Percentiles rank a stretch among this genome's conserved stretches.
phyloP scores from a whole-genome alignment of 2,329 filamentous ascomycete genomes.

The Aulographum hederae region DNA sequence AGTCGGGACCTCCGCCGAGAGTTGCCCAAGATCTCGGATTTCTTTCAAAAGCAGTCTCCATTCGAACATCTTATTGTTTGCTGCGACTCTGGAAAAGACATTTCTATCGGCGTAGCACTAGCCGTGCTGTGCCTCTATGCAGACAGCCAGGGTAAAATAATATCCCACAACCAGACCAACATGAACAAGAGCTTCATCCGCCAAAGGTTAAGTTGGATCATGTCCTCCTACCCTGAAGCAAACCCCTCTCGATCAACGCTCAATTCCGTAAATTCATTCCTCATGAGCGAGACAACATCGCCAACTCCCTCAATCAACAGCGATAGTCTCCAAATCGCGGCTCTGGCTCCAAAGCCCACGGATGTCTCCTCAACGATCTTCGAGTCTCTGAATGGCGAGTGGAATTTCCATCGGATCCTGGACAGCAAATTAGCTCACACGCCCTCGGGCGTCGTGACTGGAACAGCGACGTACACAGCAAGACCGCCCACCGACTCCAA shows the following conservation, averaged over 20 bases:
- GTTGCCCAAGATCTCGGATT: conserved; percentile 42
- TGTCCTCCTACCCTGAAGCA: conserved; percentile 56
- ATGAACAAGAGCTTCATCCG: conserved; percentile 58
- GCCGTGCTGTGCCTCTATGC: conserved; percentile 50
- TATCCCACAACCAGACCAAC: conserved; percentile 2
- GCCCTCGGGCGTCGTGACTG: too few relatives aligned
- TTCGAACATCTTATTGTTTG: conserved; percentile 32
- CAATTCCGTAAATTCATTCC: conserved; percentile 78
- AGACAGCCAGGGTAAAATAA: neutral
- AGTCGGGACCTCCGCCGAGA: conserved; percentile 66
- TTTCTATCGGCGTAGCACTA: conserved; percentile 61
- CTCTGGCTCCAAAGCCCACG: too few relatives aligned
- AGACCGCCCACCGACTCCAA: too few relatives aligned
- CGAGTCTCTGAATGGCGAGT: conserved; percentile 1
- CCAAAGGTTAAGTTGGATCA: conserved; percentile 62
- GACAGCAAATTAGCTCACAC: too few relatives aligned
- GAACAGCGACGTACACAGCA: too few relatives aligned
- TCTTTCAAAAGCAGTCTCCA: conserved; percentile 17
- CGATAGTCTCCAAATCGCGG: too few relatives aligned
- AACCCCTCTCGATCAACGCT: conserved; percentile 74
- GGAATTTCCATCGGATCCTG: too few relatives aligned
- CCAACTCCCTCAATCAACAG: too few relatives aligned
- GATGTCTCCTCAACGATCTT: neutral
- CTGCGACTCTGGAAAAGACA: conserved; percentile 62
- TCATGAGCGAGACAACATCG: conserved; percentile 48